phyloP scores from a whole-genome alignment of 805 yeast genomes.

The Grigorovia humatica region DNA sequence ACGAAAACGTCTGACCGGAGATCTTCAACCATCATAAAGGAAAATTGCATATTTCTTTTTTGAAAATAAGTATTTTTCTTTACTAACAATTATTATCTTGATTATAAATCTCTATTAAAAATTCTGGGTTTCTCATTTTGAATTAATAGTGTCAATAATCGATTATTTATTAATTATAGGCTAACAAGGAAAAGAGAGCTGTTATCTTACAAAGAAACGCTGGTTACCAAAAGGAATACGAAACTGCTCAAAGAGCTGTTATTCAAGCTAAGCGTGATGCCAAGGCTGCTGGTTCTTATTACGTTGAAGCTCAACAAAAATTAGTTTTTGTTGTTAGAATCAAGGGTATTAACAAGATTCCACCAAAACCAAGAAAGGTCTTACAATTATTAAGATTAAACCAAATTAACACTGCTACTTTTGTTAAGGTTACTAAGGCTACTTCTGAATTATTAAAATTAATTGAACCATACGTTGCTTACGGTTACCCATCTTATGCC shows the following conservation, averaged over 20 bases:
- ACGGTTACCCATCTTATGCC: conserved; percentile 92
- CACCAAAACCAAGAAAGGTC: conserved; percentile 99
- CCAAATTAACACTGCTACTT: conserved; percentile 92
- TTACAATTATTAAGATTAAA: conserved; percentile 85
- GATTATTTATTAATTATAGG: conserved; percentile 20
- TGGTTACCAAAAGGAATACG: conserved; percentile 92
- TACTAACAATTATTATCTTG: not conserved
- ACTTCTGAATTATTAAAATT: conserved; percentile 84
- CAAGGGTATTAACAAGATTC: conserved; percentile 98
- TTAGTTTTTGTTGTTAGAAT: conserved; percentile 94
- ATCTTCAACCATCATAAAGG: not conserved
- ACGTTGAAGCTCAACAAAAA: conserved; percentile 89
- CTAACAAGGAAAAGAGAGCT: conserved; percentile 48
- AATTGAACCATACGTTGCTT: conserved; percentile 94
- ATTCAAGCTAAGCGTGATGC: conserved; percentile 86
- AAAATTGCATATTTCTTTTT: no score
- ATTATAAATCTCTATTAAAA: not conserved
- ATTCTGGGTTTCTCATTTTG: not conserved
- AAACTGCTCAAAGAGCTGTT: conserved; percentile 81
- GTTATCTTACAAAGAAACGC: conserved; percentile 89
- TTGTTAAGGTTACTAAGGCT: conserved; percentile 92
- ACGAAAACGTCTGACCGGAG: not conserved
- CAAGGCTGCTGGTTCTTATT: conserved; percentile 87
- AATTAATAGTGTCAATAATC: not conserved
- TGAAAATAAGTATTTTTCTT: not conserved